These are phyloP conservation scores for Penicillium desertorum DNA, from an alignment of 495 filamentous ascomycete species.

Conservation along the genomic window DNA sequence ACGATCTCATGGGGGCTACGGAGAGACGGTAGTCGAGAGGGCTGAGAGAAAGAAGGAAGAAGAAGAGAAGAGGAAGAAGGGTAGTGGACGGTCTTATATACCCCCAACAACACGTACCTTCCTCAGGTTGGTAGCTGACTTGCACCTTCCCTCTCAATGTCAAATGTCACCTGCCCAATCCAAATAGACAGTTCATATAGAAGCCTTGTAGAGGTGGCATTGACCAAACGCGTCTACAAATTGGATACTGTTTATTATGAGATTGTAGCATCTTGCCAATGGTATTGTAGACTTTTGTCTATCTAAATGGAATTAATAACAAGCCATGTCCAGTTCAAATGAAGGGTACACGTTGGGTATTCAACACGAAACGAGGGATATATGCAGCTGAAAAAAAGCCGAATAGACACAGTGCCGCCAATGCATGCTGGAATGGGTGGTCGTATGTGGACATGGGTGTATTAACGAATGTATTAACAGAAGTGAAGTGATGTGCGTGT, in stretches of 20 bases:
- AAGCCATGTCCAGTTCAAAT: not conserved
- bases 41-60: not conserved
- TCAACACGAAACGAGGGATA: conserved; percentile 12
- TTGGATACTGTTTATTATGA: not conserved
- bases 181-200: no score
- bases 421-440: conserved; percentile 3
- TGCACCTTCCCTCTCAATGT: not conserved
- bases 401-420: conserved; percentile 4
- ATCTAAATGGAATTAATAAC: not conserved
- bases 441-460: conserved; percentile 7
- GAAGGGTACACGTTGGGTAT: not conserved
- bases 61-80: not conserved
- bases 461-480: conserved; percentile 17
- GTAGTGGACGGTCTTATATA: not conserved
- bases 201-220: not conserved
- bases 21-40: not conserved
- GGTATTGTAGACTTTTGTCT: not conserved
- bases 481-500: conserved; percentile 8
- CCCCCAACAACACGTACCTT: not conserved
- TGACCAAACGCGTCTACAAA: not conserved
- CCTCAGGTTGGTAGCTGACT: not conserved
- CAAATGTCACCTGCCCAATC: not conserved
- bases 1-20: not conserved
- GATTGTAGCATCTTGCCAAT: conserved; percentile 1
- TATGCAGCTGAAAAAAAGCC: conserved; percentile 9